Conservation (phyloP, 805 yeast genomes). For the Candida khao-thaluensis region DNA sequence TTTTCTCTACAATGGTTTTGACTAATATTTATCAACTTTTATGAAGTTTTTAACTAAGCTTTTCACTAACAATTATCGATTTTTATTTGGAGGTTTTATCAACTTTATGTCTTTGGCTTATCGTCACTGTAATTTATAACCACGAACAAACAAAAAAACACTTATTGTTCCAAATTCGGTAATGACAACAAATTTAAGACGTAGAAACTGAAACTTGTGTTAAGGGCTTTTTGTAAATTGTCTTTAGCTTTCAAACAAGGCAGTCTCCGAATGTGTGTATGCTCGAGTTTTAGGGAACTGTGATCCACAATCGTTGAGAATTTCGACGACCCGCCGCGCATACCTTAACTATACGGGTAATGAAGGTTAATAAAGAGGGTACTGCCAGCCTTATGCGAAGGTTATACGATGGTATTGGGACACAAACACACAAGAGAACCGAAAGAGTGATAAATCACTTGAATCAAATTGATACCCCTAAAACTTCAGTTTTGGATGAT, state of each 20-base stretch:
- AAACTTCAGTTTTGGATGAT: constrained; percentile 10
- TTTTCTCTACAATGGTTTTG: background rate
- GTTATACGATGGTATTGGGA: constrained; percentile 1
- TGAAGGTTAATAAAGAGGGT: constrained; percentile 5
- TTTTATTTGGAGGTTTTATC: no score
- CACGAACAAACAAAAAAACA: no score
- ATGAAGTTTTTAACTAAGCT: no score
- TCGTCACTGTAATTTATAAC: no score
- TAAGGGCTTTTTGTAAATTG: background rate
- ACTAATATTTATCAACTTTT: background rate
- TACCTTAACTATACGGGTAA: background rate
- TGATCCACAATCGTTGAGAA: constrained; percentile 7
- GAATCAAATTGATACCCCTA: background rate
- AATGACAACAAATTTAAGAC: no score
- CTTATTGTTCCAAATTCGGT: no score
- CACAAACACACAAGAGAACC: background rate
- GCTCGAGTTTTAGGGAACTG: background rate
- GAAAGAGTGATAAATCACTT: background rate
- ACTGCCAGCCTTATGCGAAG: constrained; percentile 2
- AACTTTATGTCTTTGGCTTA: no score
- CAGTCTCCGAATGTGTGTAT: background rate
- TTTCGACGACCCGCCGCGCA: constrained; percentile 7
- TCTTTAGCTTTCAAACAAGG: background rate
- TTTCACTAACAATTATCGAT: no score
- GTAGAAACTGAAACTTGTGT: no score